These are phyloP conservation scores for Biscogniauxia mediterranea DNA, from an alignment of 2,329 filamentous ascomycete genomes.

Conservation along the genomic window DNA sequence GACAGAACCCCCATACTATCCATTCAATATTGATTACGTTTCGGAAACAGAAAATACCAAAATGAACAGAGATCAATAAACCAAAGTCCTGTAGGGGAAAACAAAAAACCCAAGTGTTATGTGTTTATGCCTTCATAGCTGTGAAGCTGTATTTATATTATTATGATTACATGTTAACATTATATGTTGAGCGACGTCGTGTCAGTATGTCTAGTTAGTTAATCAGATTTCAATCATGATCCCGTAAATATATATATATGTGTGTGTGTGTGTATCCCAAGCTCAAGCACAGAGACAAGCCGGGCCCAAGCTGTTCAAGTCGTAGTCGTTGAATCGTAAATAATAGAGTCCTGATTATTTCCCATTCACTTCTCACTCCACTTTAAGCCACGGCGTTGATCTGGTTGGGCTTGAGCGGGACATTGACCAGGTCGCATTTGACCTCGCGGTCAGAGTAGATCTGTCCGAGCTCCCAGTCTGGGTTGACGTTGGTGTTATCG, in stretches of 20 bases:
- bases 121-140: background rate
- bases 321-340: no score
- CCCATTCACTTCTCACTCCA: background rate
- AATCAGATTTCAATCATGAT: background rate
- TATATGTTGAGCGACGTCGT: background rate
- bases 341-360: no score
- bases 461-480: slow-evolving; percentile 39
- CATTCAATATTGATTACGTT: no score
- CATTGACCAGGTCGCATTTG: slow-evolving; percentile 32
- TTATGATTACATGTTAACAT: background rate
- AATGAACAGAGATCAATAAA: no score
- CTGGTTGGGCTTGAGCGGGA: slow-evolving; percentile 33
- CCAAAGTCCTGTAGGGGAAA: no score
- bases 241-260: background rate
- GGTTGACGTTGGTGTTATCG: slow-evolving; percentile 35
- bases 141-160: background rate
- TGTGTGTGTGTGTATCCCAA: background rate
- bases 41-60: no score
- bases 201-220: background rate
- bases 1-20: no score
- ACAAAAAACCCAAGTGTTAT: no score
- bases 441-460: slow-evolving; percentile 38
- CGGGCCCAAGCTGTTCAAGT: no score
- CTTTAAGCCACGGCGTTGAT: slow-evolving; percentile 36
- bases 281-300: no score